Conservation (phyloP, 768 basidiomycete genomes). For the Candolleomyces aberdarensis region DNA sequence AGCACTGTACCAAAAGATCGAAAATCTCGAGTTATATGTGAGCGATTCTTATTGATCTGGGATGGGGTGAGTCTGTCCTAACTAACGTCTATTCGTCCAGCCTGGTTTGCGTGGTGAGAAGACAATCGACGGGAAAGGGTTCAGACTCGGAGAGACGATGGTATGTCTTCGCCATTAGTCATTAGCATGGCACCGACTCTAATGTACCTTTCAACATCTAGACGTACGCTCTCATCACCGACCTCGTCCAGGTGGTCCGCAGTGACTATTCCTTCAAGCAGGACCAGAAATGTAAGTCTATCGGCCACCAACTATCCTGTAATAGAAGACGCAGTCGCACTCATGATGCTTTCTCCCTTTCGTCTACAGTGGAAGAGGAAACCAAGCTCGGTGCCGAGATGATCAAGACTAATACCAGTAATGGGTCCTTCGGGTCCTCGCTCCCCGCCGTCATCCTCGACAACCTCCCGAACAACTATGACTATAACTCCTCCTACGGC, state of each 20-base stretch:
- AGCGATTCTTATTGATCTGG: not conserved
- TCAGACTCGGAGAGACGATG: slow-evolving; percentile 1
- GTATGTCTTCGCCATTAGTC: not conserved
- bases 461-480: not conserved
- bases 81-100: not conserved
- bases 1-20: not conserved
- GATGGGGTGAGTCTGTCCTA: not conserved
- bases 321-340: no score
- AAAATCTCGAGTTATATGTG: slow-evolving; percentile 1
- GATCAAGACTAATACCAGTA: not conserved
- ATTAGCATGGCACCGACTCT: no score
- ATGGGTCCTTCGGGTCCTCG: not conserved
- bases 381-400: not conserved
- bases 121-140: not conserved
- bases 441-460: not conserved
- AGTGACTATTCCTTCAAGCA: not conserved
- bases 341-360: no score
- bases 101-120: not conserved
- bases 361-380: not conserved
- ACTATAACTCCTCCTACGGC: not conserved
- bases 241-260: not conserved
- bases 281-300: not conserved
- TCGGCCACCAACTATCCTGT: no score
- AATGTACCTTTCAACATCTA: not conserved
- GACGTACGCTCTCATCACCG: not conserved